Percentiles rank a stretch among this genome's conserved stretches.
phyloP scores from a whole-genome alignment of 345 rosid species.

The Boechera stricta region DNA sequence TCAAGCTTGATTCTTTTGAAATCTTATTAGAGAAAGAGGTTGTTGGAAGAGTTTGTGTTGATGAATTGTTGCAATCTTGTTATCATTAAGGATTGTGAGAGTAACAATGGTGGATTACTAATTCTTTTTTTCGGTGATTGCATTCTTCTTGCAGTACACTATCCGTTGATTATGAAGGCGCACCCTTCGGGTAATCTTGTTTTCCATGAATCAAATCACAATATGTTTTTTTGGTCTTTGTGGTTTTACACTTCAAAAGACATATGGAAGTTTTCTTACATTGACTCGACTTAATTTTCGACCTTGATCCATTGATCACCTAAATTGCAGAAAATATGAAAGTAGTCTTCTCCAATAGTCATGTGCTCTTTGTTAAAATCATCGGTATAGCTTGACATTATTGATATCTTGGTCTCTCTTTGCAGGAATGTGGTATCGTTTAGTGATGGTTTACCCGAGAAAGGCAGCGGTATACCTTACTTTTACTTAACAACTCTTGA shows the following conservation, averaged over 20 bases:
- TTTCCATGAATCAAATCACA: not conserved
- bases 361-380: not conserved
- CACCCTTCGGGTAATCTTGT: slow-evolving; percentile 77
- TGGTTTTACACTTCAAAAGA: not conserved
- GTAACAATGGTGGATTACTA: slow-evolving; percentile 11
- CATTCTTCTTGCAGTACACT: slow-evolving; percentile 67
- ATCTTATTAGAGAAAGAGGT: slow-evolving; percentile 12
- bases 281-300: not conserved
- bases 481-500: slow-evolving; percentile 95
- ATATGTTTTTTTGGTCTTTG: not conserved
- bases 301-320: not conserved
- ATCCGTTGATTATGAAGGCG: slow-evolving; percentile 71
- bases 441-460: slow-evolving; percentile 75
- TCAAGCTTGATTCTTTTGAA: slow-evolving; percentile 1
- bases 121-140: not conserved
- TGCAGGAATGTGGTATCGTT: slow-evolving; percentile 90
- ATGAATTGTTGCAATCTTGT: slow-evolving; percentile 17
- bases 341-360: not conserved
- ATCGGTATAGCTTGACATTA: not conserved
- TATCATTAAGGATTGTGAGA: not conserved
- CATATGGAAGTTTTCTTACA: not conserved
- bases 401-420: not conserved
- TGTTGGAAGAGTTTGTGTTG: slow-evolving; percentile 15
- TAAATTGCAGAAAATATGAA: not conserved
- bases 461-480: slow-evolving; percentile 80